These are phyloP conservation scores for Chloris gayana DNA, from an alignment of 176 grass and related monocot genomes.

Conservation along the genomic window DNA sequence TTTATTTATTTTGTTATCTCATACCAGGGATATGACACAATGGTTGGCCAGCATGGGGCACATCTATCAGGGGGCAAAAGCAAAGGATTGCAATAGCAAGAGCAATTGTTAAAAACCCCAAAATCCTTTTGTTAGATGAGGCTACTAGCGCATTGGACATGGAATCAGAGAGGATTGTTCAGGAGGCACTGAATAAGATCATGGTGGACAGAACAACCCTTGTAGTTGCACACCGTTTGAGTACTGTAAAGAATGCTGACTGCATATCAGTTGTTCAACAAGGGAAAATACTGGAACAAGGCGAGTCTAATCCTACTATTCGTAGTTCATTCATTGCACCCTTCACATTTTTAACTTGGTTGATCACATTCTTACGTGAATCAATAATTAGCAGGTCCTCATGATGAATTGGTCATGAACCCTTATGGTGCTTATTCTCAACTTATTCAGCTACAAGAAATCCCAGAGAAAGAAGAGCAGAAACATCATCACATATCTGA, in stretches of 20 bases:
- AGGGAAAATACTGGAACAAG: conserved; percentile 81
- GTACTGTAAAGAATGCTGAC: conserved; percentile 72
- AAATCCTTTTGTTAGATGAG: conserved; percentile 67
- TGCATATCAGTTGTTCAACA: conserved; percentile 64
- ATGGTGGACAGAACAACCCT: conserved; percentile 80
- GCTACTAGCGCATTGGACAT: conserved; percentile 75
- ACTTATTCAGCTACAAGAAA: conserved; percentile 62
- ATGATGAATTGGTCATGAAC: conserved; percentile 64
- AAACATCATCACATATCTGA: conserved; percentile 22
- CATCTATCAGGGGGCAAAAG: conserved; percentile 81
- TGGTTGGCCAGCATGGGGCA: conserved; percentile 59
- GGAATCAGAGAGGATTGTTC: conserved; percentile 66
- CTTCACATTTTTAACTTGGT: background rate
- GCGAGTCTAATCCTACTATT: conserved; percentile 39
- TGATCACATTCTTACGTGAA: background rate
- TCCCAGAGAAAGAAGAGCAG: conserved; percentile 8
- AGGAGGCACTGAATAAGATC: conserved; percentile 74
- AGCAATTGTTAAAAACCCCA: conserved; percentile 61
- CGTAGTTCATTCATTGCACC: background rate
- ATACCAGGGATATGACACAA: conserved; percentile 56
- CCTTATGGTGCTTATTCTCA: conserved; percentile 72
- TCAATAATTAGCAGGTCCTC: conserved; percentile 54
- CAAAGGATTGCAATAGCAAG: conserved; percentile 78
- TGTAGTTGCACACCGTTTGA: conserved; percentile 85
- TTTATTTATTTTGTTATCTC: no score